Evolutionary conservation across 2,329 filamentous ascomycete genomes (phyloP).

Genomic region (Colletotrichum sp.): DNA sequence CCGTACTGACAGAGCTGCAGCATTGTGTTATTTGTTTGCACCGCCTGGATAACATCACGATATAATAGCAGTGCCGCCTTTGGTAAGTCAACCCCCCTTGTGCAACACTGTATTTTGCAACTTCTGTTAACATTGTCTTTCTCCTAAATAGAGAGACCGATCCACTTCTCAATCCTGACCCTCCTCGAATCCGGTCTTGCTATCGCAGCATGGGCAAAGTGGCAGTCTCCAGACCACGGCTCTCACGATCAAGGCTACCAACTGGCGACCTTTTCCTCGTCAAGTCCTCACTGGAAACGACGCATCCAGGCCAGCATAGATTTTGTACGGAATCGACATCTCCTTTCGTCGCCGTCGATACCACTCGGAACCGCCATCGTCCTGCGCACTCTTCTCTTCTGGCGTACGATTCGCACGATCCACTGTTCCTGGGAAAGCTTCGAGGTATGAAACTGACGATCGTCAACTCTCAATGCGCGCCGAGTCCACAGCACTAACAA

Average conservation of each 20-base stretch:
- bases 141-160: constrained; percentile 31
- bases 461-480: background rate
- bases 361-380: constrained; percentile 27
- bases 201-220: constrained; percentile 18
- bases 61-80: constrained; percentile 40
- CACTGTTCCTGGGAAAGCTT: constrained; percentile 38
- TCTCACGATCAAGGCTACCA: background rate
- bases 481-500: background rate
- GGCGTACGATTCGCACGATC: constrained; percentile 34
- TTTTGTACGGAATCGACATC: constrained; percentile 1
- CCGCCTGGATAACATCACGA: constrained; percentile 31
- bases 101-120: background rate
- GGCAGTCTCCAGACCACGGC: constrained; percentile 1
- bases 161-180: constrained; percentile 37
- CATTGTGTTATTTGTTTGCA: constrained; percentile 1
- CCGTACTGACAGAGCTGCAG: background rate
- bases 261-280: background rate
- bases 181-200: constrained; percentile 27
- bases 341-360: constrained; percentile 19
- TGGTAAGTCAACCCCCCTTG: constrained; percentile 28
- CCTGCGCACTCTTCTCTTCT: constrained; percentile 31
- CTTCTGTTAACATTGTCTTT: background rate
- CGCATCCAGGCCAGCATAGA: background rate
- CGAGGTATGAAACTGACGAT: constrained; percentile 28
- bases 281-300: background rate